Conservation (phyloP, 768 basidiomycete species). For the Phallus indusiatus region DNA sequence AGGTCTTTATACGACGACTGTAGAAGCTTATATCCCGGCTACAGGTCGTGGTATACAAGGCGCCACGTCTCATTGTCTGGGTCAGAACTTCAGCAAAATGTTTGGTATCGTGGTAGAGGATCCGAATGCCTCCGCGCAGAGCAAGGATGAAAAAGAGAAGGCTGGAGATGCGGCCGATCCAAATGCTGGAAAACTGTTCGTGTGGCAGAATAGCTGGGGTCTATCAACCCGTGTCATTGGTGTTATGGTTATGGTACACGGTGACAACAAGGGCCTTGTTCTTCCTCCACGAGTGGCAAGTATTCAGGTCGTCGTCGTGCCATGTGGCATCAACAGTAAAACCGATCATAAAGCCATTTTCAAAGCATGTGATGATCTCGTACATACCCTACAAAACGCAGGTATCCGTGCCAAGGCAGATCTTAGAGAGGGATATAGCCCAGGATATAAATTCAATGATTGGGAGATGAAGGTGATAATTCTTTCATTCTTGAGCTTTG, state of each 20-base stretch:
- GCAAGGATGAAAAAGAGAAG: constrained; percentile 5
- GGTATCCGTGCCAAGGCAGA: constrained; percentile 85
- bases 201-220: constrained; percentile 99
- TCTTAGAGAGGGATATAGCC: constrained; percentile 90
- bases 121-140: constrained; percentile 38
- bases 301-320: constrained; percentile 84
- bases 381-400: constrained; percentile 55
- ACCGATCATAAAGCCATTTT: constrained; percentile 64
- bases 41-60: constrained; percentile 97
- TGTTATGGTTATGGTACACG: constrained; percentile 99
- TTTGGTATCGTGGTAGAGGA: constrained; percentile 97
- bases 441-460: constrained; percentile 98
- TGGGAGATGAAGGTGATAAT: constrained; percentile 89
- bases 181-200: constrained; percentile 56
- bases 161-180: constrained; percentile 30
- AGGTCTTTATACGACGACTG: constrained; percentile 93
- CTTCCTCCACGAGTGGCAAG: constrained; percentile 96
- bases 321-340: constrained; percentile 90
- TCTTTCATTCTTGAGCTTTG: neutral
- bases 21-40: constrained; percentile 96
- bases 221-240: constrained; percentile 93
- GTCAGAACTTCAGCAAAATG: constrained; percentile 99
- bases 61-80: constrained; percentile 95
- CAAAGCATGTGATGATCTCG: constrained; percentile 68
- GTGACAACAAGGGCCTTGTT: constrained; percentile 94